phyloP scores from a whole-genome alignment of 768 basidiomycete genomes.

The Tephrocybe sp. region DNA sequence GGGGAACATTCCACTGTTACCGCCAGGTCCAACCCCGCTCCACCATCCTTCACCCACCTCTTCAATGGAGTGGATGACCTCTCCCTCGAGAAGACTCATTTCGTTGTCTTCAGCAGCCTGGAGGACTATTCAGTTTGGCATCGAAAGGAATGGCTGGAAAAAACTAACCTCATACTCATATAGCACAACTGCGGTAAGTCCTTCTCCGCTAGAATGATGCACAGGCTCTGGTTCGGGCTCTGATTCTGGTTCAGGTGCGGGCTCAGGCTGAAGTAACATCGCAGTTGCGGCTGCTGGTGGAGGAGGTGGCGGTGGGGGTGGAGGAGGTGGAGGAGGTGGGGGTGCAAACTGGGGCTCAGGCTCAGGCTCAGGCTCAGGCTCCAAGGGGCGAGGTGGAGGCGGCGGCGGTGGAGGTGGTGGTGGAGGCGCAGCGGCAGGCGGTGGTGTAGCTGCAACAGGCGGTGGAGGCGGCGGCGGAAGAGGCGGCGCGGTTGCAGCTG shows the following conservation, averaged over 20 bases:
- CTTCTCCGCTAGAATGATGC: constrained; percentile 31
- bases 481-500: constrained; percentile 20
- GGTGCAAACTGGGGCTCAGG: constrained; percentile 22
- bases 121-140: neutral
- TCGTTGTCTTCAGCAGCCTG: constrained; percentile 87
- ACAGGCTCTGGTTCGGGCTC: constrained; percentile 20
- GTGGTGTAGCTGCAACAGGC: constrained; percentile 34
- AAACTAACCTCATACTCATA: constrained; percentile 72
- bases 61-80: constrained; percentile 78
- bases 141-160: neutral
- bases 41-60: constrained; percentile 92
- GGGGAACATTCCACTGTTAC: constrained; percentile 84
- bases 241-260: neutral
- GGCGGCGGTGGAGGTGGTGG: neutral
- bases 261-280: neutral
- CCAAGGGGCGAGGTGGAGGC: neutral
- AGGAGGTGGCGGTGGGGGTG: neutral
- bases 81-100: constrained; percentile 75
- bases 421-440: constrained; percentile 30
- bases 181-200: constrained; percentile 69
- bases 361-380: constrained; percentile 37
- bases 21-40: constrained; percentile 69
- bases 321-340: neutral
- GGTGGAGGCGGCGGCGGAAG: constrained; percentile 32
- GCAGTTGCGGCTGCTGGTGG: neutral